phyloP scores from a whole-genome alignment of 164 flowering plant species.

The Platanus orientalis region DNA sequence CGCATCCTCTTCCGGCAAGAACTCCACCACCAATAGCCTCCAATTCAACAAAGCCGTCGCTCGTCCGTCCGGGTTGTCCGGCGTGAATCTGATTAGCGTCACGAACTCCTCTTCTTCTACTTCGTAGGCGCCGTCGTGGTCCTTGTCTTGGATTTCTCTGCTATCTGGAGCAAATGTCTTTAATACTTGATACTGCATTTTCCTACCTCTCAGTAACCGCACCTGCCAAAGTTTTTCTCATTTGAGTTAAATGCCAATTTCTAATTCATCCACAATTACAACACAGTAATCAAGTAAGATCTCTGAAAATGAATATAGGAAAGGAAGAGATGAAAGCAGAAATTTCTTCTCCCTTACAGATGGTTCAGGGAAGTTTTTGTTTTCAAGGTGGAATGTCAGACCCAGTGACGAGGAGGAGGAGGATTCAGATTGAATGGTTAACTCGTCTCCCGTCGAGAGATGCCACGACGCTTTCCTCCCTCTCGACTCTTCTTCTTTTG shows the following conservation, averaged over 20 bases:
- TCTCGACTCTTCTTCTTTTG: slow-evolving; percentile 44
- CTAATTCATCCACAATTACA: too few species aligned
- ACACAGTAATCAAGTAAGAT: background rate
- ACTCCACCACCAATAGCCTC: slow-evolving; percentile 64
- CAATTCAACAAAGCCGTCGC: slow-evolving; percentile 90
- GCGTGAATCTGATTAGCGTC: slow-evolving; percentile 66
- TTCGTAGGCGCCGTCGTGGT: slow-evolving; percentile 8
- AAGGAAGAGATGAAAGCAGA: background rate
- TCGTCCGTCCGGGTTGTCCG: slow-evolving; percentile 63
- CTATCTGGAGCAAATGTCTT: slow-evolving; percentile 14
- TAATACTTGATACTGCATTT: slow-evolving; percentile 49
- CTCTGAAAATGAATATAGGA: background rate
- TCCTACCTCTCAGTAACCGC: slow-evolving; percentile 59
- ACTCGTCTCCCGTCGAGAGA: slow-evolving; percentile 74
- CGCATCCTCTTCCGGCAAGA: slow-evolving; percentile 87
- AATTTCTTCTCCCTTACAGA: slow-evolving; percentile 26
- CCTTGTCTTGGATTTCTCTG: slow-evolving; percentile 5
- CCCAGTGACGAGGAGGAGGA: slow-evolving; percentile 33
- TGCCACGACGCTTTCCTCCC: slow-evolving; percentile 56
- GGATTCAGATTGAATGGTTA: slow-evolving; percentile 43
- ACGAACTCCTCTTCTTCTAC: slow-evolving; percentile 64
- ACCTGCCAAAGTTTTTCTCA: slow-evolving; percentile 34
- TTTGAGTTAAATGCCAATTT: background rate
- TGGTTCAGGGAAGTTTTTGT: slow-evolving; percentile 31
- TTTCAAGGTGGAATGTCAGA: slow-evolving; percentile 43